Conservation (phyloP, 805 yeast genomes). For the Candida krabiensis region DNA sequence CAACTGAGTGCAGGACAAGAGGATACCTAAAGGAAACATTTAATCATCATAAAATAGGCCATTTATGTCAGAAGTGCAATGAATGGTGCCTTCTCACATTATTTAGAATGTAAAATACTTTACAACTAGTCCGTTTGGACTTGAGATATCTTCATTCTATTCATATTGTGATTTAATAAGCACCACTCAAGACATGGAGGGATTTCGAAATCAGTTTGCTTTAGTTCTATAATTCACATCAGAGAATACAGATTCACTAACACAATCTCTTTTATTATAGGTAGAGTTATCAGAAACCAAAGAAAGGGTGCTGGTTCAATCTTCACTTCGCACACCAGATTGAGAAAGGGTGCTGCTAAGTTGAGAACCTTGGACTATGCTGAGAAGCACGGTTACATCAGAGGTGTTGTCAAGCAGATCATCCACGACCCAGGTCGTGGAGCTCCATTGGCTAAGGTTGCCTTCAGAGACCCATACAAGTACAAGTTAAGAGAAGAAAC, state of each 20-base stretch:
- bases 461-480: conserved; percentile 99
- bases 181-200: too few species aligned
- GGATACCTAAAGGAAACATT: too few species aligned
- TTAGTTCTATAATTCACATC: too few species aligned
- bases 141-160: too few species aligned
- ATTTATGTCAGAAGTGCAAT: too few species aligned
- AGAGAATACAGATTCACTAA: conserved; percentile 2
- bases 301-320: conserved; percentile 99
- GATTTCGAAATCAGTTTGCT: too few species aligned
- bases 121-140: too few species aligned
- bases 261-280: conserved; percentile 37
- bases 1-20: too few species aligned
- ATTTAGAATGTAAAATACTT: too few species aligned
- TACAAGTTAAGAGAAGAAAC: conserved; percentile 97
- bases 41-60: too few species aligned
- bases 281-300: conserved; percentile 99
- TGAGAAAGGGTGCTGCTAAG: conserved; percentile 99
- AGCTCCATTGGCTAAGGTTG: conserved; percentile 99
- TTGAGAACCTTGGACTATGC: conserved; percentile 98
- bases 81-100: too few species aligned
- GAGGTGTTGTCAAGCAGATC: conserved; percentile 98
- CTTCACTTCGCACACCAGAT: conserved; percentile 99
- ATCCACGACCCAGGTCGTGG: conserved; percentile 99
- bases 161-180: too few species aligned
- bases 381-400: conserved; percentile 99